phyloP scores from a whole-genome alignment of 352 stramenopile species.

The Albugo candida region DNA sequence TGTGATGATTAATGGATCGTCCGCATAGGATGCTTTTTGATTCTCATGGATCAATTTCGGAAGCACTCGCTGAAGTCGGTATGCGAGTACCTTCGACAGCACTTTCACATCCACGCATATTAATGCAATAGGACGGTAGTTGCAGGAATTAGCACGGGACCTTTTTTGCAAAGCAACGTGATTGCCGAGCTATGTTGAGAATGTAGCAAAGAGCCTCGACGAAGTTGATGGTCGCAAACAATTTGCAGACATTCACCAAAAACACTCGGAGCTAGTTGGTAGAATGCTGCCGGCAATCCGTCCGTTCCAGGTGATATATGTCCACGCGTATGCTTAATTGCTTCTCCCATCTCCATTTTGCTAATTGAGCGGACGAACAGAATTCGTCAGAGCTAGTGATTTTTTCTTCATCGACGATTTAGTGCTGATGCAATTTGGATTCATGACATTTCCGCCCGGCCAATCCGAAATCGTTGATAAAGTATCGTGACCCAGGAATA shows the following conservation, averaged over 20 bases:
- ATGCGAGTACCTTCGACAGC: slow-evolving; percentile 4
- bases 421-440: too few species aligned
- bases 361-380: too few species aligned
- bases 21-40: slow-evolving; percentile 1
- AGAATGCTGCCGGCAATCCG: slow-evolving; percentile 11
- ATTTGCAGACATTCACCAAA: slow-evolving; percentile 10
- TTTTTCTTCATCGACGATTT: too few species aligned
- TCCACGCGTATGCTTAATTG: background rate
- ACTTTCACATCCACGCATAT: slow-evolving; percentile 13
- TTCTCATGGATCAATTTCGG: slow-evolving; percentile 5
- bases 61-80: slow-evolving; percentile 1
- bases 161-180: slow-evolving; percentile 9
- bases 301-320: background rate
- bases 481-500: too few species aligned
- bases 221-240: slow-evolving; percentile 8
- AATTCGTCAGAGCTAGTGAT: too few species aligned
- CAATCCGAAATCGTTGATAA: too few species aligned
- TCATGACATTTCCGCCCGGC: too few species aligned
- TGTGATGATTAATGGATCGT: slow-evolving; percentile 8
- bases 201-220: slow-evolving; percentile 5
- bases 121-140: background rate
- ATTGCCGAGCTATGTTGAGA: slow-evolving; percentile 8
- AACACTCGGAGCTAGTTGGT: slow-evolving; percentile 6
- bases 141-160: background rate
- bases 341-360: background rate